These are phyloP conservation scores for Tetrapisispora pingtungensis DNA, from an alignment of 805 yeast genomes.

Conservation along the genomic window DNA sequence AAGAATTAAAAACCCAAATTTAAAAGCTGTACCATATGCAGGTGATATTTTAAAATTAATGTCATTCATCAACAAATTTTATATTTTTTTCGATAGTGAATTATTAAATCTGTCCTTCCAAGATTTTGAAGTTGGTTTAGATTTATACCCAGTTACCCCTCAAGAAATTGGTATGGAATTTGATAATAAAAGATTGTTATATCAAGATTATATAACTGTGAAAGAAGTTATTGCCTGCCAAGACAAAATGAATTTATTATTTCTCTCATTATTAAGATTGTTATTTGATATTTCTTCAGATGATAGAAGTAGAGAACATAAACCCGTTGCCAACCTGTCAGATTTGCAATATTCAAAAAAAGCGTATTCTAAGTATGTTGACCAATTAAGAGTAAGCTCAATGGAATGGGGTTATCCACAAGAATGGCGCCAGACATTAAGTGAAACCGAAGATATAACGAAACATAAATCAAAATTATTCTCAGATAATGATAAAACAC, in stretches of 20 bases:
- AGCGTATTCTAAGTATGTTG: slow-evolving; percentile 7
- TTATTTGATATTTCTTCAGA: slow-evolving; percentile 6
- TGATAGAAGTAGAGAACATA: slow-evolving; percentile 10
- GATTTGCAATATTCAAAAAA: slow-evolving; percentile 8
- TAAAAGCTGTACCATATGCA: slow-evolving; percentile 19
- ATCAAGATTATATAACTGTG: slow-evolving; percentile 17
- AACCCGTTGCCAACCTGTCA: slow-evolving; percentile 10
- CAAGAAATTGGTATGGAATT: slow-evolving; percentile 5
- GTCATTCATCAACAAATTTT: slow-evolving; percentile 25
- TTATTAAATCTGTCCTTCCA: slow-evolving; percentile 22
- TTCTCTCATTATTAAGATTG: slow-evolving; percentile 14
- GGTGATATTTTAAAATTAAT: slow-evolving; percentile 22
- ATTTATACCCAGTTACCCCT: slow-evolving; percentile 12
- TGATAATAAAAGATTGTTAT: slow-evolving; percentile 6
- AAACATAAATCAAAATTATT: slow-evolving; percentile 10
- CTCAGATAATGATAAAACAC: slow-evolving; percentile 8
- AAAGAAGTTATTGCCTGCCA: slow-evolving; percentile 17
- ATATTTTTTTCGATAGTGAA: slow-evolving; percentile 14
- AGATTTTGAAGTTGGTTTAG: slow-evolving; percentile 25
- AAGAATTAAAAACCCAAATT: slow-evolving; percentile 12
- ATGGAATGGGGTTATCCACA: slow-evolving; percentile 22
- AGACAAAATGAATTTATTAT: slow-evolving; percentile 18
- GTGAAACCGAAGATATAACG: slow-evolving; percentile 3
- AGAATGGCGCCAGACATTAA: slow-evolving; percentile 13
- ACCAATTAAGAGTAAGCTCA: slow-evolving; percentile 9